A percentile compares a stretch with the other conserved stretches of the same genome.
These are phyloP conservation scores for Luffa aegyptiaca DNA, from an alignment of 306 rosid species.

Conservation along the genomic window DNA sequence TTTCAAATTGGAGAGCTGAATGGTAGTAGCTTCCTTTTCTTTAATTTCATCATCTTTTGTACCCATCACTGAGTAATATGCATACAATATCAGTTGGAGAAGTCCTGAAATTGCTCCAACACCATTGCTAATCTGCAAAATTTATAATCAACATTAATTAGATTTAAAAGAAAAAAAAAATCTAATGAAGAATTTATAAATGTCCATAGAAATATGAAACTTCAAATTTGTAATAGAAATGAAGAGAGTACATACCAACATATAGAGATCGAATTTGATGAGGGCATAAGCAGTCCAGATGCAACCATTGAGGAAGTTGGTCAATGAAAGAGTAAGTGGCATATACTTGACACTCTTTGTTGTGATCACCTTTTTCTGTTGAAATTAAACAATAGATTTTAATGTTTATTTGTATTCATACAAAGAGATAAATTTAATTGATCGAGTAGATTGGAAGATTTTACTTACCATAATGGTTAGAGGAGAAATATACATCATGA, in stretches of 20 bases:
- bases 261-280: constrained; percentile 37
- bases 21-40: constrained; percentile 11
- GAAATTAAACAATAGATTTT: no score
- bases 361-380: neutral
- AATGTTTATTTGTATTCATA: no score
- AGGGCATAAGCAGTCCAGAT: constrained; percentile 70
- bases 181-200: no score
- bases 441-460: no score
- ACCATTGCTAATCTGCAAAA: constrained; percentile 46
- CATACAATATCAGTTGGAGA: constrained; percentile 40
- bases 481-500: no score
- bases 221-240: neutral
- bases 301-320: constrained; percentile 24
- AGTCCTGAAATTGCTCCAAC: constrained; percentile 46
- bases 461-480: no score
- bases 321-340: no score
- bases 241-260: constrained; percentile 28
- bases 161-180: no score
- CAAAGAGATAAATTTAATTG: no score
- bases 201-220: no score
- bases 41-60: neutral
- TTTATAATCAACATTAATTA: no score
- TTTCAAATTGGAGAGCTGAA: constrained; percentile 19
- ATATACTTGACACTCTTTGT: no score
- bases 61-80: constrained; percentile 16